Conservation (phyloP, 1,284 basidiomycete species). For the Rhodofomes roseus region DNA sequence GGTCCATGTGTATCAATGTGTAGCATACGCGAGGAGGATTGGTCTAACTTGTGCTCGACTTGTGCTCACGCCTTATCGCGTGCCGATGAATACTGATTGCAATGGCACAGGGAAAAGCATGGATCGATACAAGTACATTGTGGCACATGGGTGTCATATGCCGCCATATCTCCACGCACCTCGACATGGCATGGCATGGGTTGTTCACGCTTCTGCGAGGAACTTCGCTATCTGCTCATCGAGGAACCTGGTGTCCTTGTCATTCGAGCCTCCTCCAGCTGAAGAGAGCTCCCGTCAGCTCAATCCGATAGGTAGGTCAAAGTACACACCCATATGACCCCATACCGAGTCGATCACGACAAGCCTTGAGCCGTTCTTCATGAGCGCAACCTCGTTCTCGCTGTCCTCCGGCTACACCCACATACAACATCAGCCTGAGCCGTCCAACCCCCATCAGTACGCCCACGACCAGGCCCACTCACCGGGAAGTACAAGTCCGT, state of each 20-base stretch:
- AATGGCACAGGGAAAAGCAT: too few species aligned
- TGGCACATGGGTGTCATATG: too few species aligned
- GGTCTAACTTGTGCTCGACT: not conserved
- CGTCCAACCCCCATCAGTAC: not conserved
- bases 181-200: not conserved
- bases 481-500: slow-evolving; percentile 53
- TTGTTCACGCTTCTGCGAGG: slow-evolving; percentile 10
- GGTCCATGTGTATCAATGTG: not conserved
- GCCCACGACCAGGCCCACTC: slow-evolving; percentile 2
- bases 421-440: too few species aligned
- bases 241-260: slow-evolving; percentile 19
- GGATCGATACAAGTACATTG: not conserved
- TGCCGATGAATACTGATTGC: too few species aligned
- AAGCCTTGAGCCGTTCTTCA: slow-evolving; percentile 40
- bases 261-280: slow-evolving; percentile 25
- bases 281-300: not conserved
- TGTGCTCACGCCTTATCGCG: not conserved
- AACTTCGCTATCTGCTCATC: slow-evolving; percentile 19
- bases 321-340: slow-evolving; percentile 50
- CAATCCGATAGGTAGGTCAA: not conserved
- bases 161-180: not conserved
- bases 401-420: slow-evolving; percentile 50
- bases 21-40: not conserved
- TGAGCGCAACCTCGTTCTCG: slow-evolving; percentile 41
- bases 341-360: slow-evolving; percentile 52